Conservation (phyloP, 208 protist species). For the Trypanosoma platydactyli region DNA sequence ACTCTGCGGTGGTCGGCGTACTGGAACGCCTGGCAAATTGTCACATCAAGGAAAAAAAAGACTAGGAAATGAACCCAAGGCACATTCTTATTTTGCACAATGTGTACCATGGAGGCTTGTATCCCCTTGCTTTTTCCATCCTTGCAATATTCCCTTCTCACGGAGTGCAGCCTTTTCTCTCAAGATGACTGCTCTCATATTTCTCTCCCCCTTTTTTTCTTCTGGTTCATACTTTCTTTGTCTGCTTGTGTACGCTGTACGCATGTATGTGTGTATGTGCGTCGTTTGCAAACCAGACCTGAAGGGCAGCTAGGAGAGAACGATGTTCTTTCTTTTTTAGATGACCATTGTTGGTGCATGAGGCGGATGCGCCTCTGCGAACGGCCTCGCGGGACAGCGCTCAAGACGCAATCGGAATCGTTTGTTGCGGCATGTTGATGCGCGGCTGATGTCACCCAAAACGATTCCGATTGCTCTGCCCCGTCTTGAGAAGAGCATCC, state of each 20-base stretch:
- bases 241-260: not conserved
- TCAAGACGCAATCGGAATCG: too few species aligned
- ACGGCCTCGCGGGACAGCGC: too few species aligned
- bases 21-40: conserved; percentile 89
- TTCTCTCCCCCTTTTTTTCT: conserved; percentile 5
- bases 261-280: not conserved
- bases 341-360: too few species aligned
- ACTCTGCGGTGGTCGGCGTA: conserved; percentile 92
- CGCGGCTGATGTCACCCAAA: too few species aligned
- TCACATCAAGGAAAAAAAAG: conserved; percentile 75
- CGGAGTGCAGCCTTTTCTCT: conserved; percentile 39
- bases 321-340: too few species aligned
- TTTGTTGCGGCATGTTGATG: too few species aligned
- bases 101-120: not conserved
- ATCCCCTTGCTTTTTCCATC: conserved; percentile 31
- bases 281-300: too few species aligned
- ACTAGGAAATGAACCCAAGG: conserved; percentile 9
- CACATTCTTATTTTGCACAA: conserved; percentile 1
- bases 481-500: too few species aligned
- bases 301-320: too few species aligned
- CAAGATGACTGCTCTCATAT: conserved; percentile 11
- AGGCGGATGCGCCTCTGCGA: too few species aligned
- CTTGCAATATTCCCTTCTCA: too few species aligned
- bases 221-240: conserved; percentile 3
- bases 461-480: too few species aligned